These are phyloP conservation scores for Xylaria bambusicola DNA, from an alignment of 495 filamentous ascomycete species.

Conservation along the genomic window DNA sequence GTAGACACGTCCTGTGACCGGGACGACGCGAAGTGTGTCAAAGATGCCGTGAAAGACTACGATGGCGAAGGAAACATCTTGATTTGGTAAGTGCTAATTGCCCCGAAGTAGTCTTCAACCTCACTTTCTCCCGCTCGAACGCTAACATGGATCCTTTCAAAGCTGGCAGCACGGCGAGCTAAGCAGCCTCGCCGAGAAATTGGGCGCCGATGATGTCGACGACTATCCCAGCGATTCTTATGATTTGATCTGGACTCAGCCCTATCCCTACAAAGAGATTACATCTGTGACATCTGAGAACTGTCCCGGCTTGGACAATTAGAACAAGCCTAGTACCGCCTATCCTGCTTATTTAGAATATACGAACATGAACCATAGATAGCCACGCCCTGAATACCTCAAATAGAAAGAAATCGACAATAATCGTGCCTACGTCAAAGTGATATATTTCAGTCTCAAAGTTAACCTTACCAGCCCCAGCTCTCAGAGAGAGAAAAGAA, in stretches of 20 bases:
- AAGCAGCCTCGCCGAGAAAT: conserved; percentile 46
- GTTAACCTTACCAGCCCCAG: too few species aligned
- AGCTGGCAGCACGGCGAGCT: conserved; percentile 57
- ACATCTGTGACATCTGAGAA: conserved; percentile 40
- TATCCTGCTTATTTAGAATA: too few species aligned
- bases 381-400: too few species aligned
- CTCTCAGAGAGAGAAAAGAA: too few species aligned
- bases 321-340: not conserved
- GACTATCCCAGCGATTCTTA: conserved; percentile 35
- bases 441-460: too few species aligned
- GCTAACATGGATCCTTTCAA: not conserved
- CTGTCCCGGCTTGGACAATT: conserved; percentile 48
- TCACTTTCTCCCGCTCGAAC: not conserved
- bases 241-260: conserved; percentile 54
- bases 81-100: conserved; percentile 38
- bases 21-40: conserved; percentile 50
- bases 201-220: conserved; percentile 42
- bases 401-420: too few species aligned
- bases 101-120: not conserved
- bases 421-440: too few species aligned
- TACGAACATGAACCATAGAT: too few species aligned
- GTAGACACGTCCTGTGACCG: conserved; percentile 52
- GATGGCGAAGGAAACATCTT: conserved; percentile 54
- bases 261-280: conserved; percentile 42
- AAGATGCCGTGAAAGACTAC: conserved; percentile 46